These are phyloP conservation scores for Podospora tetraspora DNA, from an alignment of 495 filamentous ascomycete species.

Conservation along the genomic window DNA sequence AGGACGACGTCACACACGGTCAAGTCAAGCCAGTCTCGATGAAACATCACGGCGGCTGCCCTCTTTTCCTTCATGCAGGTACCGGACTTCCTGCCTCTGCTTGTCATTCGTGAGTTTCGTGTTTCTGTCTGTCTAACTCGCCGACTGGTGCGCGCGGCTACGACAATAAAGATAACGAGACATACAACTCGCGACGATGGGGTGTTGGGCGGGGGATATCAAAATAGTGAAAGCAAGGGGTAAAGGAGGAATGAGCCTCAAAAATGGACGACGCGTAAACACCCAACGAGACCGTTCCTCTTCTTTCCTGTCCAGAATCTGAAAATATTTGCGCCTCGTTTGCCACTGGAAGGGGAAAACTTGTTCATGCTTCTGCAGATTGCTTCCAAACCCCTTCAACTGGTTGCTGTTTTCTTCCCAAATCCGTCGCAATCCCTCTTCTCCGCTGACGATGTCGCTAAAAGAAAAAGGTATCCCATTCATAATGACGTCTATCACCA, in stretches of 20 bases:
- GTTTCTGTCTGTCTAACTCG: background rate
- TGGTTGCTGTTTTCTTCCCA: background rate
- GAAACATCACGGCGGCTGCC: background rate
- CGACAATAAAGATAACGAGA: background rate
- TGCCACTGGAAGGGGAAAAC: no score
- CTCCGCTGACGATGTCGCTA: background rate
- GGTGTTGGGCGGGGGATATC: conserved; percentile 11
- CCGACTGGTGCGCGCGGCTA: background rate
- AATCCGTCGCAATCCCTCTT: background rate
- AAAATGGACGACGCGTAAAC: background rate
- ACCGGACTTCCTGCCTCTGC: background rate
- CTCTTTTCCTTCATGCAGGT: background rate
- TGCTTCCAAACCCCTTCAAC: background rate
- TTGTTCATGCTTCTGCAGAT: background rate
- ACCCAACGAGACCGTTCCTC: background rate
- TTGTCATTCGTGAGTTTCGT: background rate
- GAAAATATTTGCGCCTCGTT: background rate
- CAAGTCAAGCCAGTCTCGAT: background rate
- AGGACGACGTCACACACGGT: background rate
- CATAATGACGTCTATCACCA: background rate
- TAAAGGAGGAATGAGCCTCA: background rate
- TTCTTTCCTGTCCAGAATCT: background rate
- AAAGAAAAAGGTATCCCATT: background rate
- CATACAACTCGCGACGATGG: no score
- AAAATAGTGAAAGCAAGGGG: background rate